Evolutionary conservation across 139 green algal genomes (phyloP).

Genomic region (Dunaliella primolecta): DNA sequence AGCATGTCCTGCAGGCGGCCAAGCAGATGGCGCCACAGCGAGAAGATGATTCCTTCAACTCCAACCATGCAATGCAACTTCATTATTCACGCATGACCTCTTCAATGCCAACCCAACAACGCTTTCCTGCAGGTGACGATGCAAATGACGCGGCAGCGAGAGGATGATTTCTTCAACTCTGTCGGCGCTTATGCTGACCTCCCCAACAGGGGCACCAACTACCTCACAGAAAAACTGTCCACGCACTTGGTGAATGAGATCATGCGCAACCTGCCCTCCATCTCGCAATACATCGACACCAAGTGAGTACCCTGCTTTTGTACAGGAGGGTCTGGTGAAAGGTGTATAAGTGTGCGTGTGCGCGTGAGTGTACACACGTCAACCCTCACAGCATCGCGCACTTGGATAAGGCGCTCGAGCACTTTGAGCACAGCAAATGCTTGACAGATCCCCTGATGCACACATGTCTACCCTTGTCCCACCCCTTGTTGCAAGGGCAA

Average conservation of each 20-base stretch:
- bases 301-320: slow-evolving; percentile 6
- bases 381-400: too few relatives aligned
- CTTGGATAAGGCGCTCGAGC: too few relatives aligned
- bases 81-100: too few relatives aligned
- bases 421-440: too few relatives aligned
- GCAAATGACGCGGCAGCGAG: slow-evolving; percentile 57
- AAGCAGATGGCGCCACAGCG: slow-evolving; percentile 63
- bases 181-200: slow-evolving; percentile 46
- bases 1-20: slow-evolving; percentile 58
- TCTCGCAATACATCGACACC: slow-evolving; percentile 69
- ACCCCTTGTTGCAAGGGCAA: too few relatives aligned
- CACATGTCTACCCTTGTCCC: too few relatives aligned
- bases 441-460: too few relatives aligned
- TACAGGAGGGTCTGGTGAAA: background rate
- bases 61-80: too few relatives aligned
- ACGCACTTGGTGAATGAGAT: slow-evolving; percentile 78
- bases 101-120: too few relatives aligned
- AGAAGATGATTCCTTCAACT: slow-evolving; percentile 83
- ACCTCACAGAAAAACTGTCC: slow-evolving; percentile 75
- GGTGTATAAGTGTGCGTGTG: background rate
- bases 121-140: slow-evolving; percentile 69
- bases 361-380: too few relatives aligned
- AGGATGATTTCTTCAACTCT: slow-evolving; percentile 81
- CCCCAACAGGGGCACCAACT: slow-evolving; percentile 61
- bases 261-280: slow-evolving; percentile 80